A percentile compares a stretch with the other conserved stretches of the same genome.
Conservation (phyloP, 73 alveolate genomes). For the Tetrahymena elliotti region DNA sequence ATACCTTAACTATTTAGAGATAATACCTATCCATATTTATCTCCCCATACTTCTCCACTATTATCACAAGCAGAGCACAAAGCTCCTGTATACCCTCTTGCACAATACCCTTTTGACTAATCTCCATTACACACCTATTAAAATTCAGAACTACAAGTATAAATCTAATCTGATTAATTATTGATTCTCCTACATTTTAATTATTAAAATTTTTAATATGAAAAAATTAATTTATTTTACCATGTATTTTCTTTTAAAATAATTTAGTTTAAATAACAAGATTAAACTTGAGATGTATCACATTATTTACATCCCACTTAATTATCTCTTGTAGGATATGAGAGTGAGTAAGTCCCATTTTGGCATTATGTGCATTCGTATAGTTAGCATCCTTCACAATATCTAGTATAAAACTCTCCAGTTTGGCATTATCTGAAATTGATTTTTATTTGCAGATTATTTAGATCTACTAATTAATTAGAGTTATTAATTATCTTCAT, state of each 20-base stretch:
- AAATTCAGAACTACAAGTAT: not conserved
- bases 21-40: not conserved
- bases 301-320: not conserved
- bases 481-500: not conserved
- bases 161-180: not conserved
- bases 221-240: not conserved
- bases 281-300: not conserved
- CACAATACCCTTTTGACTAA: not conserved
- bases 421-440: not conserved
- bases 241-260: not conserved
- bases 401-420: not conserved
- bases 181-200: not conserved
- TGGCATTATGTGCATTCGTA: not conserved
- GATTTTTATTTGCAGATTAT: not conserved
- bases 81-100: not conserved
- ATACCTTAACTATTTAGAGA: not conserved
- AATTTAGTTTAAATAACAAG: not conserved
- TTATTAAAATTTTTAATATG: not conserved
- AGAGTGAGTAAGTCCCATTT: not conserved
- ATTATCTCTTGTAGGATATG: not conserved
- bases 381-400: not conserved
- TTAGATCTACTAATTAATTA: not conserved
- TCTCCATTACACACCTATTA: not conserved
- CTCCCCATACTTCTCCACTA: not conserved
- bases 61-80: not conserved